Conservation (phyloP, 371 early-diverging fungal genomes). For the Smittium culicis region DNA sequence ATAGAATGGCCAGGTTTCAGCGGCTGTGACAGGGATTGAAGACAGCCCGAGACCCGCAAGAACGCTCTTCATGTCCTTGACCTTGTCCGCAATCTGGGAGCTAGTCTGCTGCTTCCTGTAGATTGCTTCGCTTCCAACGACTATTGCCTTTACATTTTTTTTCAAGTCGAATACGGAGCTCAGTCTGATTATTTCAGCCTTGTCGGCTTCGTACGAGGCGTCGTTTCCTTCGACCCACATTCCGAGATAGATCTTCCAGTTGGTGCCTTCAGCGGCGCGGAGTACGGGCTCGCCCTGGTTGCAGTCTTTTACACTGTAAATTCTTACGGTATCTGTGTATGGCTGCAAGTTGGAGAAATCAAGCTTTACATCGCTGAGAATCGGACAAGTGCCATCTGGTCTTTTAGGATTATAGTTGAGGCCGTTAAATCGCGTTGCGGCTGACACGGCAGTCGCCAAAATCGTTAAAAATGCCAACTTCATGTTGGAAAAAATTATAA, state of each 20-base stretch:
- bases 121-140: conserved; percentile 48
- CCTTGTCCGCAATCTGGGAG: conserved; percentile 27
- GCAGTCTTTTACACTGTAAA: conserved; percentile 39
- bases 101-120: conserved; percentile 38
- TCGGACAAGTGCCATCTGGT: conserved; percentile 35
- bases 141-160: conserved; percentile 35
- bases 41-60: conserved; percentile 30
- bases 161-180: conserved; percentile 28
- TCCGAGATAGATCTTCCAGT: conserved; percentile 42
- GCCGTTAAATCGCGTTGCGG: conserved; percentile 33
- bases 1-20: conserved; percentile 44
- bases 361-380: conserved; percentile 31
- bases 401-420: conserved; percentile 43
- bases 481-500: not conserved
- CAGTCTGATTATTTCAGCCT: conserved; percentile 33
- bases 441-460: not conserved
- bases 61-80: conserved; percentile 32
- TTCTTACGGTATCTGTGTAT: conserved; percentile 42
- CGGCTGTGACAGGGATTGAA: conserved; percentile 37
- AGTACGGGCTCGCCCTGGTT: conserved; percentile 43
- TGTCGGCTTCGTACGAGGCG: conserved; percentile 36
- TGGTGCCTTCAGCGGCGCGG: conserved; percentile 39
- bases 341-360: conserved; percentile 34
- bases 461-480: not conserved
- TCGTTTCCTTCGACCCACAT: conserved; percentile 43